Evolutionary conservation across 805 yeast species (phyloP), one percentile per base, ranked within the genome.

Genomic region (Yamadazyma takamatsuzukensis): DNA sequence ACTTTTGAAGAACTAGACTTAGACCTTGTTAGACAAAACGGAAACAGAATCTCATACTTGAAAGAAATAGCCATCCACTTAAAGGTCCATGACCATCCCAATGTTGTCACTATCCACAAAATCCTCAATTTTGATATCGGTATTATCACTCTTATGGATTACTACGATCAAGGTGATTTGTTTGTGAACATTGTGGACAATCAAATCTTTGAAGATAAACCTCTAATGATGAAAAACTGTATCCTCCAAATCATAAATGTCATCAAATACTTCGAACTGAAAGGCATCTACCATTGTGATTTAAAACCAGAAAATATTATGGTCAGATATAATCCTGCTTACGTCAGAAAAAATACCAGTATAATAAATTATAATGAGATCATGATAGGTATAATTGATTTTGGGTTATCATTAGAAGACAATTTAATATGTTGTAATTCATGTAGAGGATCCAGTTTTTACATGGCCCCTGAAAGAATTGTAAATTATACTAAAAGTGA

Each of bases 391-490:
- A 67, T 80, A 40, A 90, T 94, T 22, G 98, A 90, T 61, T 90
- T 93, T 59, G 97, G 97, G 4, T 68, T 90, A 15, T 88, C 96
- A 15, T 75, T 90, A 37, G 71, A 74, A 29, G 70, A 74, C 8
- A 61, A 68, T 25, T 59, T 51, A 36, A 70, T 83, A 24, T 76
- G 80, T 41, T 74, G 82, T 40, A 82, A 83, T 47, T 76, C 79
- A 14, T 87, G 95, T 44, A 74, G 94, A 36, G 97, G 96, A 1
- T 81, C 90, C 6, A 74, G 84, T 15, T 89, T 85, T 57, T 88
- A 88, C 61, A 88, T 89, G 96, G 83, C 96, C 0, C 96, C 96
- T 6, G 96, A 88, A 55, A 62, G 93, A 51, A 55, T 78, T n/a
- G 59, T 65, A 14, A 71, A 74, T 43, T 69, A 63, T 29, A 50